Base-by-base conservation (phyloP, 2,329 filamentous ascomycete genomes). In the Teratosphaeria pseudoeucalypti region DNA sequence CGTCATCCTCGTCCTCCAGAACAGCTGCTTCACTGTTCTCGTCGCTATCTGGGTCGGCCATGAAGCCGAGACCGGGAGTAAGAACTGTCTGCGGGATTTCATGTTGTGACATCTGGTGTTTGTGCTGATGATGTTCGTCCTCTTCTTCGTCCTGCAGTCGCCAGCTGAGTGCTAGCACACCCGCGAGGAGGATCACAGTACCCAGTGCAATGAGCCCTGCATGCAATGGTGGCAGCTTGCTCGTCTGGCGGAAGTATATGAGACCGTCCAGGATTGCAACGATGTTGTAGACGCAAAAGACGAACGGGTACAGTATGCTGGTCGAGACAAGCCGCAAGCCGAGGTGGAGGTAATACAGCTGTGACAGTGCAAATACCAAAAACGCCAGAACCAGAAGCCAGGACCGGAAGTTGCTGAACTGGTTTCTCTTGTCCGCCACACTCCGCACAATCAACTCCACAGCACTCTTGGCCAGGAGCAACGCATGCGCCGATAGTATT, bases 221-320 rank as follows among this genome's bases (percentile, higher is more conserved):
- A 69, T 90, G 86, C 2, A 94, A 75, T 0, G 85, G 80, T 16
- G 86, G 85, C 63, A 99, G 84, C 59, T 89, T 82, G 64, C 90
- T 87, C 57, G 87, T 88, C 75, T 99, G 94, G 67, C 88, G 83
- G 77, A 97, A 99, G 76, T 97, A 99, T 68, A 99, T 96, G 66
- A 99, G 81, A 34, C 94, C 94, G 75, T 99, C 94, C 66, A 97
- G 79, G 66, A 99, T 99, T 65, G 94, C 94, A 70, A 97, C 92
- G 70, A 99, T 96, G 79, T 99, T 99, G 81, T 97, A 99, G 64
- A 97, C 85, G 80, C 94, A 99, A 76, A 99, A 99, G 47, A 97
- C 92, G 67, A 97, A 86, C 5, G 94, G 94, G 74, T 99, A 99
- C 66, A 99, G 81, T 62, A 97, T 88, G 68, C 90, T 96, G 26